phyloP scores from a whole-genome alignment of 768 basidiomycete species.

The Suillus spraguei region DNA sequence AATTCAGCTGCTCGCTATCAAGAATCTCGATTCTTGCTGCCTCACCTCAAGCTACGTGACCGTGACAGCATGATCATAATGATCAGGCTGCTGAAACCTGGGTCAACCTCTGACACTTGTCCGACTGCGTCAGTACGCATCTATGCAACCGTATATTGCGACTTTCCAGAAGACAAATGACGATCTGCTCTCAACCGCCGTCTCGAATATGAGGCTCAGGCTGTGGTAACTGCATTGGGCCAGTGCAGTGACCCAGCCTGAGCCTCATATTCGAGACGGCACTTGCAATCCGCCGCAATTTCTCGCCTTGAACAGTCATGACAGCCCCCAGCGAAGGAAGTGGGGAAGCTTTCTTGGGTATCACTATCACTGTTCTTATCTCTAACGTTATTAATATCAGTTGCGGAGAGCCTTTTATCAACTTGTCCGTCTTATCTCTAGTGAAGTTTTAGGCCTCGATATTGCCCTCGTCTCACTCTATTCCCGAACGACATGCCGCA shows the following conservation, averaged over 20 bases:
- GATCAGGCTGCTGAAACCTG: neutral
- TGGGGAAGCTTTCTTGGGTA: neutral
- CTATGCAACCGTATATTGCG: neutral
- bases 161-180: neutral
- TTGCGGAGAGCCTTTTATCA: constrained; percentile 1
- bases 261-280: neutral
- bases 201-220: too few relatives aligned
- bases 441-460: neutral
- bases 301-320: neutral
- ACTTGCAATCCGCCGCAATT: neutral
- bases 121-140: neutral
- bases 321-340: neutral
- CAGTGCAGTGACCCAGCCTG: neutral
- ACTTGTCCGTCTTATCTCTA: neutral
- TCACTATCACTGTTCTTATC: constrained; percentile 1
- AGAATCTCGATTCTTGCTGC: neutral
- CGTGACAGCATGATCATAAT: neutral
- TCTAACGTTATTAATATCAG: constrained; percentile 4
- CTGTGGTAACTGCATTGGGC: too few relatives aligned
- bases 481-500: constrained; percentile 7
- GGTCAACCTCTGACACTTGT: neutral
- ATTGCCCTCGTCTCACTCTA: neutral
- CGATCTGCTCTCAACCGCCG: neutral
- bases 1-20: neutral
- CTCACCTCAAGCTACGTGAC: neutral